Evolutionary conservation across 202 grass and related monocot species (phyloP).

Genomic region (Carex sylvatica): DNA sequence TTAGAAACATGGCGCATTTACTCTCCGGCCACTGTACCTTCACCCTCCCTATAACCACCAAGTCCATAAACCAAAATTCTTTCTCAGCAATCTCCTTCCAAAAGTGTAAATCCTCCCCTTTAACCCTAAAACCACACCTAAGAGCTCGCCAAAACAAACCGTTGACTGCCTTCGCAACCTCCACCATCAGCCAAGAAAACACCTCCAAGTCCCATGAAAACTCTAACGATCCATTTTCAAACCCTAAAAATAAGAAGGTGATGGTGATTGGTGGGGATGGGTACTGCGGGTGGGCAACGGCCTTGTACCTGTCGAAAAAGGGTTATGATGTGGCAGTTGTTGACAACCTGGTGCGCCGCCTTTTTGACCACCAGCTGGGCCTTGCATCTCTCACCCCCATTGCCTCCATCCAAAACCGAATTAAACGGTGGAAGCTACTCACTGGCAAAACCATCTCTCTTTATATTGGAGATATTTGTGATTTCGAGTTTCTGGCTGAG

Average conservation of each 20-base stretch:
- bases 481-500: constrained; percentile 94
- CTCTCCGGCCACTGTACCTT: constrained; percentile 38
- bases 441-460: constrained; percentile 73
- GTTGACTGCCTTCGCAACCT: constrained; percentile 37
- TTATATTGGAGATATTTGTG: constrained; percentile 86
- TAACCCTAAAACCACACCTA: constrained; percentile 28
- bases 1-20: constrained; percentile 56
- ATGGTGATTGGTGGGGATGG: constrained; percentile 99
- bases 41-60: constrained; percentile 32
- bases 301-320: constrained; percentile 92
- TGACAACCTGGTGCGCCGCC: constrained; percentile 79
- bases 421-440: constrained; percentile 77
- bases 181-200: constrained; percentile 46
- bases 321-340: constrained; percentile 94
- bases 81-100: constrained; percentile 34
- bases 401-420: constrained; percentile 75
- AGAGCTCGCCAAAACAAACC: constrained; percentile 28
- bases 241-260: constrained; percentile 64
- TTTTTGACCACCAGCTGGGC: constrained; percentile 91
- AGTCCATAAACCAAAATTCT: constrained; percentile 25
- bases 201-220: constrained; percentile 46
- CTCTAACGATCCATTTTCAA: constrained; percentile 35
- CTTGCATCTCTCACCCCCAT: constrained; percentile 89
- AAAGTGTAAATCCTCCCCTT: constrained; percentile 37
- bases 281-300: constrained; percentile 93